These are phyloP conservation scores for Aspergillus arachidicola DNA, from an alignment of 2,329 filamentous ascomycete genomes.

Conservation along the genomic window DNA sequence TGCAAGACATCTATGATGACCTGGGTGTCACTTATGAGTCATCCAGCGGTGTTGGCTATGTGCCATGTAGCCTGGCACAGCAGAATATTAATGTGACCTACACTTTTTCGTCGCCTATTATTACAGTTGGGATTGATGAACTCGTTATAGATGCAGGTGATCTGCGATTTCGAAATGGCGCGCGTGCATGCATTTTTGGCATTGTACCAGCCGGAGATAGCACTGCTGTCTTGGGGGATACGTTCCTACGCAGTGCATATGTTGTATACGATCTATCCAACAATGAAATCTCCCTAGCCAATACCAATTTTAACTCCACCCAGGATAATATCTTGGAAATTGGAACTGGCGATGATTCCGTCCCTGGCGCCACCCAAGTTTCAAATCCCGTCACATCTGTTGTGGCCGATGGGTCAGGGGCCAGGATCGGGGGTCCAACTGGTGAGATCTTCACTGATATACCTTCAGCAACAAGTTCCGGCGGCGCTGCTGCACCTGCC, in stretches of 20 bases:
- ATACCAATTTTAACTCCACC: slow-evolving; percentile 63
- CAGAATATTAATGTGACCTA: slow-evolving; percentile 56
- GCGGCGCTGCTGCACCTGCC: slow-evolving; percentile 14
- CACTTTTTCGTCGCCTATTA: slow-evolving; percentile 58
- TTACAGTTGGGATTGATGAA: slow-evolving; percentile 58
- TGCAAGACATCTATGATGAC: slow-evolving; percentile 55
- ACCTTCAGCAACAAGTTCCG: slow-evolving; percentile 21
- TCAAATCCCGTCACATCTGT: slow-evolving; percentile 53
- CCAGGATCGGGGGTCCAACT: slow-evolving; percentile 39
- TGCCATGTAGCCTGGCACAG: slow-evolving; percentile 57
- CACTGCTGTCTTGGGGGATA: slow-evolving; percentile 60
- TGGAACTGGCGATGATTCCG: slow-evolving; percentile 47
- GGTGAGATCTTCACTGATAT: slow-evolving; percentile 21
- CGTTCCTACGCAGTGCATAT: slow-evolving; percentile 64
- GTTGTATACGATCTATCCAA: slow-evolving; percentile 64
- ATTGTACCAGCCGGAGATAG: slow-evolving; percentile 53
- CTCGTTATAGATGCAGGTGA: slow-evolving; percentile 56
- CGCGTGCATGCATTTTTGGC: slow-evolving; percentile 48
- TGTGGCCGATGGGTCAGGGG: slow-evolving; percentile 46
- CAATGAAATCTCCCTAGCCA: slow-evolving; percentile 63
- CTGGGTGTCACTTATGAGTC: slow-evolving; percentile 63
- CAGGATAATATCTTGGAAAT: slow-evolving; percentile 57
- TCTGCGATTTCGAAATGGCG: slow-evolving; percentile 36
- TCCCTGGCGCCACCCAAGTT: slow-evolving; percentile 58
- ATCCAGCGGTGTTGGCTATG: slow-evolving; percentile 55